Evolutionary conservation across 352 stramenopile genomes (phyloP), one percentile per base, ranked within the genome.

Genomic region (Globisporangium spinosum): DNA sequence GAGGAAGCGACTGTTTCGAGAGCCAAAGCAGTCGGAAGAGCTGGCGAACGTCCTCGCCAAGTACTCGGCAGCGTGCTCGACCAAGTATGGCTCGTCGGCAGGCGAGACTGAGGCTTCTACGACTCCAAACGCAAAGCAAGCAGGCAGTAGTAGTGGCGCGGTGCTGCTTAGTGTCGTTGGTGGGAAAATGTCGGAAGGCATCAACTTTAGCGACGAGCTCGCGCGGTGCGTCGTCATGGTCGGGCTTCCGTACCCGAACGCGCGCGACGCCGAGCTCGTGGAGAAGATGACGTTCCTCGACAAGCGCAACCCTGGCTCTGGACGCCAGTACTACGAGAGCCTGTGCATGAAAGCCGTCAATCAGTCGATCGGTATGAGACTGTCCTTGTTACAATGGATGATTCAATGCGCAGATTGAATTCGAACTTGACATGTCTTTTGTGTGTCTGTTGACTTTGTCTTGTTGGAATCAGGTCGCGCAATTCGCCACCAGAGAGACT

Each of bases 261-360:
- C 96, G 57, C 86, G 87, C 23, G 98, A 99, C 78, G 83, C 94
- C 2, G 93, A 99, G 55, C 77, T 99, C 13, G 84, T 97, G 47
- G 97, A 99, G 81, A 99, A 99, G 74, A 99, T 99, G 95, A 69
- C 75, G 27, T 98, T 95, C 71, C 70, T 98, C 27, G 89, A 98
- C 56, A 85, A 85, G 64, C 80, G 67, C 57, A 74, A 49, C 2
- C 58, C 78, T 9, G 83, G 85, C 10, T 81, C 81, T 51, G 93
- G 95, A 1, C 82, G 93, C 10, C 81, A 91, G 45, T 99, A 98
- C 69, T 99, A 99, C 77, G 90, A 98, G 62, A 98, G 97, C 71
- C 74, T 99, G 40, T 99, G 98, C 73, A 99, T 99, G 94, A 98
- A 96, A 68, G 97, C 97, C 0, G 97, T 99, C 13, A 99, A 99